Percentiles rank a stretch among this genome's conserved stretches.
Conservation (phyloP, 805 yeast species). For the Monosporozyma aerobia region DNA sequence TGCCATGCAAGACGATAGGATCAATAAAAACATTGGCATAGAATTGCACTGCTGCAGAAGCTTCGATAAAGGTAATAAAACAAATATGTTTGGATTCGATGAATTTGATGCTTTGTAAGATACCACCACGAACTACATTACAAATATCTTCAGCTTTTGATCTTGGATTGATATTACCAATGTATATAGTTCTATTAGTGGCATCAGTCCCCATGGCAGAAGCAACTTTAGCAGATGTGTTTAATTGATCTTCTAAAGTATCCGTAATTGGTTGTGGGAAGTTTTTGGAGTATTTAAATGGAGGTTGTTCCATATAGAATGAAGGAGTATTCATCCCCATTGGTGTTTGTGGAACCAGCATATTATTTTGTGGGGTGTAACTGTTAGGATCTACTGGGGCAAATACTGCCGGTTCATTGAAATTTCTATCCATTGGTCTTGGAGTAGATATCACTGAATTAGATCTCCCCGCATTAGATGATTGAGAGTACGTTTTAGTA, state of each 20-base stretch:
- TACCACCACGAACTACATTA: slow-evolving; percentile 71
- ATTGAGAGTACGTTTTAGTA: slow-evolving; percentile 13
- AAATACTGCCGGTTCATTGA: not conserved
- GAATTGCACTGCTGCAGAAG: slow-evolving; percentile 57
- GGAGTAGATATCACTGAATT: not conserved
- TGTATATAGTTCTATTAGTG: slow-evolving; percentile 59
- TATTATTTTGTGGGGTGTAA: not conserved
- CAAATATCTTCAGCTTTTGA: slow-evolving; percentile 67
- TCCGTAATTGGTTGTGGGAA: slow-evolving; percentile 22
- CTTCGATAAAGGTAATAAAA: slow-evolving; percentile 60
- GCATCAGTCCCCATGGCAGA: slow-evolving; percentile 27
- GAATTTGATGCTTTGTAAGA: slow-evolving; percentile 48
- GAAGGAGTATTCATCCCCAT: slow-evolving; percentile 1
- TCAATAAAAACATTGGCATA: slow-evolving; percentile 50
- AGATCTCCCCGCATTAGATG: slow-evolving; percentile 4
- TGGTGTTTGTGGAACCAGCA: slow-evolving; percentile 1
- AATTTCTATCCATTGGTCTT: not conserved
- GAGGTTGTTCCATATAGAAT: slow-evolving; percentile 14
- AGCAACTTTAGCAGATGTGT: slow-evolving; percentile 23
- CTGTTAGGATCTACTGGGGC: not conserved
- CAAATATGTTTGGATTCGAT: slow-evolving; percentile 49
- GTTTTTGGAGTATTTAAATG: slow-evolving; percentile 5
- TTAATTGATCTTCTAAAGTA: slow-evolving; percentile 22
- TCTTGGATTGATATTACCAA: slow-evolving; percentile 56
- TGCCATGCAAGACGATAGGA: slow-evolving; percentile 52